These are phyloP conservation scores for Pneumocystis sp. DNA, from an alignment of 1,139 yeast species.

Conservation along the genomic window DNA sequence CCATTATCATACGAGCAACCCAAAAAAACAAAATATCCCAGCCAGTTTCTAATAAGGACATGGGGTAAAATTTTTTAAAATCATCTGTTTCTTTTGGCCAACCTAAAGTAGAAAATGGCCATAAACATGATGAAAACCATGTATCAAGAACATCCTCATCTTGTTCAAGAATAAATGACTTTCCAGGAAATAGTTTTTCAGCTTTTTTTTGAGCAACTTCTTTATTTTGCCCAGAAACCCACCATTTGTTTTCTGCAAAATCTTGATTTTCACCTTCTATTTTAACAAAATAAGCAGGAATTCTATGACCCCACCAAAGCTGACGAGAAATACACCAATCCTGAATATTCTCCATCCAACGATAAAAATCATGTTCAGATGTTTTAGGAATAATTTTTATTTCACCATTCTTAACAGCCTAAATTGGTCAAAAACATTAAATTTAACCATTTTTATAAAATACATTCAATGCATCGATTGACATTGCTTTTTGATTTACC, in stretches of 20 bases:
- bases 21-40: constrained; percentile 99
- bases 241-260: constrained; percentile 44
- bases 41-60: constrained; percentile 91
- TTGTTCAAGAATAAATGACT: constrained; percentile 64
- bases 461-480: constrained; percentile 44
- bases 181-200: constrained; percentile 49
- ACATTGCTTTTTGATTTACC: constrained; percentile 87
- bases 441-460: constrained; percentile 28
- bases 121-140: constrained; percentile 95
- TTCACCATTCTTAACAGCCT: constrained; percentile 67
- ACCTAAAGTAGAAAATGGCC: constrained; percentile 95
- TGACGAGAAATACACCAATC: constrained; percentile 99
- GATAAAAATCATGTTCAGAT: constrained; percentile 85
- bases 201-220: constrained; percentile 85
- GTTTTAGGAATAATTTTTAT: constrained; percentile 73
- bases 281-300: constrained; percentile 83
- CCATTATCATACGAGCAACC: constrained; percentile 92
- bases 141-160: constrained; percentile 98
- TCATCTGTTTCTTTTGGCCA: constrained; percentile 78
- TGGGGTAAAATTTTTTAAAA: constrained; percentile 66
- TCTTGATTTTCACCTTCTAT: constrained; percentile 42
- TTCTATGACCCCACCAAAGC: constrained; percentile 99
- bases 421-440: background rate
- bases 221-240: constrained; percentile 78
- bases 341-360: constrained; percentile 91